Conservation (phyloP, 441 rosid species). For the Geranium incanum region DNA sequence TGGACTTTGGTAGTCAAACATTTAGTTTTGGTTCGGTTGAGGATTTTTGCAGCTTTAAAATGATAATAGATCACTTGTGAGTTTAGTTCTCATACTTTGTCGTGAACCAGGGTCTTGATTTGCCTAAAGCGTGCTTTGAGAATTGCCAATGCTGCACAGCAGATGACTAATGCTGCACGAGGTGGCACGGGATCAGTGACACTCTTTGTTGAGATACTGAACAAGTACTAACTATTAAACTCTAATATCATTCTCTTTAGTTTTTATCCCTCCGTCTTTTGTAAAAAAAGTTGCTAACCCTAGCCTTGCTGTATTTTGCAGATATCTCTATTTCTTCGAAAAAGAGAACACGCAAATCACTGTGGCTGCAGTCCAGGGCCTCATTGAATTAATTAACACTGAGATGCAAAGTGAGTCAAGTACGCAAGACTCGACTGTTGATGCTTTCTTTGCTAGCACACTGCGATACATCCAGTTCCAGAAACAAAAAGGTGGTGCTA, state of each 20-base stretch:
- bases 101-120: constrained; percentile 56
- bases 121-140: constrained; percentile 92
- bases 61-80: background rate
- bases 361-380: constrained; percentile 63
- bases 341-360: constrained; percentile 74
- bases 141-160: constrained; percentile 94
- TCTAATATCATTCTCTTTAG: background rate
- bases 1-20: background rate
- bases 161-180: constrained; percentile 62
- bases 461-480: constrained; percentile 75
- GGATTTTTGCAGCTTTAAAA: background rate
- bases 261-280: background rate
- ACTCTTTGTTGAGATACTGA: constrained; percentile 86
- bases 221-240: constrained; percentile 54
- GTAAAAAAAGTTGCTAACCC: constrained; percentile 1
- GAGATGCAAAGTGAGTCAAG: constrained; percentile 71
- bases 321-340: constrained; percentile 88
- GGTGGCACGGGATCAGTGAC: constrained; percentile 69
- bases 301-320: constrained; percentile 24
- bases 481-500: constrained; percentile 87
- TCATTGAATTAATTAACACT: constrained; percentile 61
- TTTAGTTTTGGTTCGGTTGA: background rate
- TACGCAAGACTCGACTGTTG: constrained; percentile 53
- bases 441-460: constrained; percentile 79
- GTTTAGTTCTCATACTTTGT: background rate